Conservation (phyloP, 2,329 filamentous ascomycete genomes). For the Phyllosticta citrichinensis region DNA sequence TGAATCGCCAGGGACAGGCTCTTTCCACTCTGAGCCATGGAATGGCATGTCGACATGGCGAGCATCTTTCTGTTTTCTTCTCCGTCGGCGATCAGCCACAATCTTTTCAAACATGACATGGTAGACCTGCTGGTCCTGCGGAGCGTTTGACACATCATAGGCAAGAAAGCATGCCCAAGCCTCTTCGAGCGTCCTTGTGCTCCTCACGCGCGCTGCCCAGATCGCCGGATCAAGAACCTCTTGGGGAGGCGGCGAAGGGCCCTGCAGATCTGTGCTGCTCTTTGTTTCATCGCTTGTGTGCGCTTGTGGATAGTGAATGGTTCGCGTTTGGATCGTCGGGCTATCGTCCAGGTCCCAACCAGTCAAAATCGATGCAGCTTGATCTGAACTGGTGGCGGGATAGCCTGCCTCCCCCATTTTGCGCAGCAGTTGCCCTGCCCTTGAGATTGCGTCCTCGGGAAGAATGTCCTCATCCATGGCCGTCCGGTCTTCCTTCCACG, state of each 20-base stretch:
- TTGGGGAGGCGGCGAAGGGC: background rate
- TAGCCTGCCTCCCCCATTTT: slow-evolving; percentile 54
- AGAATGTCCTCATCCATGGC: slow-evolving; percentile 50
- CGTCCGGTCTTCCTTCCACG: slow-evolving; percentile 53
- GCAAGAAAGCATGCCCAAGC: slow-evolving; percentile 56
- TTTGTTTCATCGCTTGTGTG: slow-evolving; percentile 13
- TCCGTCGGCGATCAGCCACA: background rate
- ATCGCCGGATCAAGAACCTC: slow-evolving; percentile 8
- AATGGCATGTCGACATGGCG: background rate
- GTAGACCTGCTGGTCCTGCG: slow-evolving; percentile 36
- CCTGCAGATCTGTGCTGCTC: background rate
- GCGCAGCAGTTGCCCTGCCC: slow-evolving; percentile 44
- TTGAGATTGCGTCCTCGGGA: slow-evolving; percentile 46
- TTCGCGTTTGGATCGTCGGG: slow-evolving; percentile 52
- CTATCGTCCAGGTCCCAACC: slow-evolving; percentile 55
- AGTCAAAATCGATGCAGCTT: slow-evolving; percentile 42
- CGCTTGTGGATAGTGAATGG: slow-evolving; percentile 22
- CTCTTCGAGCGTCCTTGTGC: slow-evolving; percentile 52
- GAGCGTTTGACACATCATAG: slow-evolving; percentile 36
- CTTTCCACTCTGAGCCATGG: background rate
- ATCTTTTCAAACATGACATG: slow-evolving; percentile 50
- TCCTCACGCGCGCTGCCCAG: slow-evolving; percentile 49
- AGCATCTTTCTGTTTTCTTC: background rate
- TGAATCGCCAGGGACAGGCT: slow-evolving; percentile 49
- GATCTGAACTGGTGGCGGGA: slow-evolving; percentile 40